A percentile compares a stretch with the other conserved stretches of the same genome.
phyloP scores from a whole-genome alignment of 352 stramenopile species.

The Pilasporangium apinafurcum region DNA sequence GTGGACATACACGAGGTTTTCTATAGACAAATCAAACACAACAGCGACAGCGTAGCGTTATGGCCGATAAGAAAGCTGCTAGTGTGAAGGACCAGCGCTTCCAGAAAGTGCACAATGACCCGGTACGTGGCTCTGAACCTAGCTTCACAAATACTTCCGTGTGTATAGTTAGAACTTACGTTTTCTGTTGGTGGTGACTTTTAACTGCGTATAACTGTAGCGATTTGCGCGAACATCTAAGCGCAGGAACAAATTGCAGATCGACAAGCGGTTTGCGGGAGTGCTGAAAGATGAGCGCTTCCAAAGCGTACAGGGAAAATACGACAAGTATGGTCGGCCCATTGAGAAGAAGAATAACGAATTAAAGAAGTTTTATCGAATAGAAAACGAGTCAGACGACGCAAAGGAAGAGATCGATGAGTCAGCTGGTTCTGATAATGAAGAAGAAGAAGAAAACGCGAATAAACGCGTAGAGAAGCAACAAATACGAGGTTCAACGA shows the following conservation, averaged over 20 bases:
- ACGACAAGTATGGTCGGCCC: conserved; percentile 84
- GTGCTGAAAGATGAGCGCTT: conserved; percentile 76
- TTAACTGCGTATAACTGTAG: no score
- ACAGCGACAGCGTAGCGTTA: conserved; percentile 8
- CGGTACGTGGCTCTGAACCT: no score
- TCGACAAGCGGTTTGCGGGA: conserved; percentile 69
- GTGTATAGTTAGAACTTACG: not conserved
- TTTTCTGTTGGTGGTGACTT: not conserved
- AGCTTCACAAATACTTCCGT: no score
- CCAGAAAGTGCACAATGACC: conserved; percentile 84
- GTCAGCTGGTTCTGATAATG: no score
- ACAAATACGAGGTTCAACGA: conserved; percentile 6
- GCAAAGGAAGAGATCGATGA: conserved; percentile 10
- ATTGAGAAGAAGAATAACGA: conserved; percentile 75
- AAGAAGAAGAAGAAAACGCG: conserved; percentile 5
- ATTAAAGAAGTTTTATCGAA: conserved; percentile 73
- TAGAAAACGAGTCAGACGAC: conserved; percentile 53
- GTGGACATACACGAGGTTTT: not conserved
- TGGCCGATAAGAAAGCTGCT: conserved; percentile 24
- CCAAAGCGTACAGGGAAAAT: conserved; percentile 77
- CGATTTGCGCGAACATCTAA: conserved; percentile 73
- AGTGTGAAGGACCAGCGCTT: conserved; percentile 69
- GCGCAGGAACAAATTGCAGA: conserved; percentile 80
- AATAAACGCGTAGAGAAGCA: conserved; percentile 9
- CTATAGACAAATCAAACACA: no score